Conservation (phyloP, 768 basidiomycete species). For the Boletus coccyginus region DNA sequence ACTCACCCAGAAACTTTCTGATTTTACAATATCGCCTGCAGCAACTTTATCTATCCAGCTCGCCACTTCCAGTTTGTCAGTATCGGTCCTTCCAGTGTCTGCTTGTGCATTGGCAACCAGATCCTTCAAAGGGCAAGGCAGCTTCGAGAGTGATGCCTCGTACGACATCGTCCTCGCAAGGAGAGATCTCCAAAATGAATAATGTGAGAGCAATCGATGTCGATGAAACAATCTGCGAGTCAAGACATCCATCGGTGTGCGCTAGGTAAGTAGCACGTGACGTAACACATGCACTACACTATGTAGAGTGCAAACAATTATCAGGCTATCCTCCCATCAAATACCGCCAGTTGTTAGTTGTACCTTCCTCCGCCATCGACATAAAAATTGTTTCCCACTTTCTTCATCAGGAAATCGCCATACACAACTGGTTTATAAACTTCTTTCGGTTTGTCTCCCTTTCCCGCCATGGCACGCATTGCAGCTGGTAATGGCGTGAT, state of each 20-base stretch:
- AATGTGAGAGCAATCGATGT: constrained; percentile 19
- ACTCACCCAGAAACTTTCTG: constrained; percentile 50
- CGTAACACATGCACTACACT: not conserved
- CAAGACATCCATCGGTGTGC: constrained; percentile 13
- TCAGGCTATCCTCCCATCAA: not conserved
- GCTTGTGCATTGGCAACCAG: constrained; percentile 44
- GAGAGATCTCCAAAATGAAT: constrained; percentile 8
- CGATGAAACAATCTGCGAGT: constrained; percentile 21
- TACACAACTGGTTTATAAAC: constrained; percentile 56
- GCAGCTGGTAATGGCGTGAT: constrained; percentile 67
- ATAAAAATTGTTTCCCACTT: constrained; percentile 75
- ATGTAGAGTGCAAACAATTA: too few species aligned
- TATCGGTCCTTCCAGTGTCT: constrained; percentile 53
- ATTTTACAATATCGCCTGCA: constrained; percentile 45
- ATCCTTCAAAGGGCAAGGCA: constrained; percentile 49
- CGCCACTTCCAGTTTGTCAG: constrained; percentile 60
- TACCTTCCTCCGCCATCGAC: constrained; percentile 35
- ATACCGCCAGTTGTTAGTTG: constrained; percentile 10
- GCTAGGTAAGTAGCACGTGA: constrained; percentile 26
- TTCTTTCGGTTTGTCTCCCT: constrained; percentile 23
- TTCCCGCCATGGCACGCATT: constrained; percentile 33
- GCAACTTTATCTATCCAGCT: constrained; percentile 70
- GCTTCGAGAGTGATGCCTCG: constrained; percentile 45
- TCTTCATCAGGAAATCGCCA: constrained; percentile 72
- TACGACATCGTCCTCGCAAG: constrained; percentile 48